Evolutionary conservation across 1,284 basidiomycete genomes (phyloP).

Genomic region (Marasmius tenuissimus): DNA sequence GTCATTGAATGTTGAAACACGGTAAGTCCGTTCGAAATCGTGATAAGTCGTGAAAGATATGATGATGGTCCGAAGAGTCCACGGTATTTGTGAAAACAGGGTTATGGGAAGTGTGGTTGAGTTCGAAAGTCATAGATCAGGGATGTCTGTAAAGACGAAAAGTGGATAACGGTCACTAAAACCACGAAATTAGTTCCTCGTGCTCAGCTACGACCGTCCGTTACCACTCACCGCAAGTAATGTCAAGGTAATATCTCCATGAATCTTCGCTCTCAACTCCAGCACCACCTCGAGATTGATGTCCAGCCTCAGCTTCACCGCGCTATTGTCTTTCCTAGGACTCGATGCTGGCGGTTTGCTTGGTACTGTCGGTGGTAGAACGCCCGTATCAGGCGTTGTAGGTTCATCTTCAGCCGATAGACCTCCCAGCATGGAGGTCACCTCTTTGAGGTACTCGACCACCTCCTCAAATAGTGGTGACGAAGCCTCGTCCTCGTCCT

Average conservation of each 20-base stretch:
- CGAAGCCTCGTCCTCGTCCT: neutral
- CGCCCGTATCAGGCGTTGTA: neutral
- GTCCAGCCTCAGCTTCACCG: conserved; percentile 12
- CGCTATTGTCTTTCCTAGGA: conserved; percentile 1
- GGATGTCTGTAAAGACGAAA: too few relatives aligned
- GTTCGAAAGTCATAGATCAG: too few relatives aligned
- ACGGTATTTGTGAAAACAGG: too few relatives aligned
- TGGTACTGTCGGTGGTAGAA: neutral
- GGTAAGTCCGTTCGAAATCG: too few relatives aligned
- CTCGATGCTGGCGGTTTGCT: neutral
- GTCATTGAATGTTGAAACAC: too few relatives aligned
- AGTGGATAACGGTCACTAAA: too few relatives aligned
- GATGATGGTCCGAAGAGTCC: too few relatives aligned
- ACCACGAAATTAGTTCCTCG: too few relatives aligned
- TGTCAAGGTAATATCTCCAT: conserved; percentile 12
- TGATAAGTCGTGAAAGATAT: too few relatives aligned
- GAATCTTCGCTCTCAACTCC: conserved; percentile 13
- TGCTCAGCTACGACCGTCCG: neutral
- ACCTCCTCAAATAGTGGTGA: neutral
- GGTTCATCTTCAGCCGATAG: too few relatives aligned
- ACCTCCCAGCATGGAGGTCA: too few relatives aligned
- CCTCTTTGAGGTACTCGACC: neutral
- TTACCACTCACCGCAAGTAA: neutral
- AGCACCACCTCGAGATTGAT: conserved; percentile 12
- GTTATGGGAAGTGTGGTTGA: too few relatives aligned